Evolutionary conservation across 768 basidiomycete genomes (phyloP).

Genomic region (Auricularia heimuer): DNA sequence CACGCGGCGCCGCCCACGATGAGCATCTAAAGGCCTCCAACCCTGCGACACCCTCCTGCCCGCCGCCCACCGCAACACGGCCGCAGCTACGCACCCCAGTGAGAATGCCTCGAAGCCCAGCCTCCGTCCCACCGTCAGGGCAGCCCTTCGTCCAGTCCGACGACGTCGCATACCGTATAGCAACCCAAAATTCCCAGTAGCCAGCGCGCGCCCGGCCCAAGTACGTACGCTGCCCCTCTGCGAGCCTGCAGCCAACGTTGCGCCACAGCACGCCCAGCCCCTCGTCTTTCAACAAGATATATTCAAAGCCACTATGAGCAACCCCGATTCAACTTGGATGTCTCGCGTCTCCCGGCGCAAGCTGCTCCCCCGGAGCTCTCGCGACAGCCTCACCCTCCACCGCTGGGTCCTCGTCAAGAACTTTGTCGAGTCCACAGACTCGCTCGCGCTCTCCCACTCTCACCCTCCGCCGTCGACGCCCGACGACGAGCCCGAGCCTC

Average conservation of each 20-base stretch:
- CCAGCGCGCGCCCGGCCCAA: neutral
- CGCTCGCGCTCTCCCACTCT: constrained; percentile 29
- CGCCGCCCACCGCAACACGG: constrained; percentile 17
- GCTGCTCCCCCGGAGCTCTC: constrained; percentile 22
- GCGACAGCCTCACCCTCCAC: constrained; percentile 66
- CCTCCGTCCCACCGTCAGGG: constrained; percentile 53
- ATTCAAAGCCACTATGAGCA: constrained; percentile 30
- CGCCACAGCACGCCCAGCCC: neutral
- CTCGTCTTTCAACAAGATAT: constrained; percentile 23
- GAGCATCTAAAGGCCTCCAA: constrained; percentile 16
- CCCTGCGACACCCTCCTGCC: constrained; percentile 11
- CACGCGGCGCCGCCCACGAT: neutral
- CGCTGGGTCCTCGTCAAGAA: constrained; percentile 88
- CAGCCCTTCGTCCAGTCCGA: constrained; percentile 9
- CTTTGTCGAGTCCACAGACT: constrained; percentile 43
- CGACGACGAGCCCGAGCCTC: constrained; percentile 17
- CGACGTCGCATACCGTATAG: constrained; percentile 76
- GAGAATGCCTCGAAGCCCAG: constrained; percentile 84
- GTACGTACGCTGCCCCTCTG: neutral
- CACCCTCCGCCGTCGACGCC: constrained; percentile 11
- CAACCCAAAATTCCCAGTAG: neutral
- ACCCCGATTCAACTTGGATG: constrained; percentile 65
- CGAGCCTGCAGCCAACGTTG: neutral
- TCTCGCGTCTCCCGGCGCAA: constrained; percentile 36
- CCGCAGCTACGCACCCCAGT: constrained; percentile 18